These are phyloP conservation scores for Daucus carota DNA, from an alignment of 129 eudicot genomes.

Conservation along the genomic window DH1_v3.0 NC_030381.2:41702001-41702500, in stretches of 20 bases:
- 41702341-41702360: background rate
- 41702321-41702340: background rate
- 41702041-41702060: background rate
- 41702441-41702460: constrained; percentile 81
- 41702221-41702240: constrained; percentile 30
- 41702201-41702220: constrained; percentile 94
- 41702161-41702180: constrained; percentile 99
- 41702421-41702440: constrained; percentile 81
- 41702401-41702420: background rate
- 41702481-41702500: background rate
- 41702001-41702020: background rate
- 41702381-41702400: background rate
- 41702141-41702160: constrained; percentile 84
- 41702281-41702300: constrained; percentile 67
- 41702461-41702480: too few species aligned
- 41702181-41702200: constrained; percentile 87
- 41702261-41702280: background rate
- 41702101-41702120: constrained; percentile 68
- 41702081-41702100: constrained; percentile 78
- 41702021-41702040: background rate
- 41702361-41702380: constrained; percentile 29
- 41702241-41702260: background rate
- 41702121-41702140: constrained; percentile 91
- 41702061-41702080: constrained; percentile 61
- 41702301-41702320: constrained; percentile 10